Conservation (phyloP, 257 asterid genomes). For the Schizonepeta tenuifolia region DNA sequence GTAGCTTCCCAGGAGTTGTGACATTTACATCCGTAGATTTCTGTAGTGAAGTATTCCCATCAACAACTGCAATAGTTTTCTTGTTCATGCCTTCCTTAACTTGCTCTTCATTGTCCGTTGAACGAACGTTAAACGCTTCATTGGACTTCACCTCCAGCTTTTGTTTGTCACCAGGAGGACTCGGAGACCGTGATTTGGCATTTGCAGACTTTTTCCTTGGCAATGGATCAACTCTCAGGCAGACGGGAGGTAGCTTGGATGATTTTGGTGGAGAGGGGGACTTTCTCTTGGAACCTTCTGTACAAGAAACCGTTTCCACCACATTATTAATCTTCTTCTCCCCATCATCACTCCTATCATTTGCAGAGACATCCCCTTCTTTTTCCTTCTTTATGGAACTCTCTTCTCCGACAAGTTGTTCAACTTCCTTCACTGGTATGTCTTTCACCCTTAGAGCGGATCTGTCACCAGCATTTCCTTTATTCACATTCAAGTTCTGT, state of each 20-base stretch:
- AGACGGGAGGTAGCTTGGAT: slow-evolving; percentile 71
- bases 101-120: slow-evolving; percentile 16
- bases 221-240: slow-evolving; percentile 80
- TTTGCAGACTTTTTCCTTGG: slow-evolving; percentile 49
- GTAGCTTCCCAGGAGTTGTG: background rate
- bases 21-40: slow-evolving; percentile 13
- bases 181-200: slow-evolving; percentile 56
- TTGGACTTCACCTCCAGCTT: slow-evolving; percentile 30
- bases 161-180: slow-evolving; percentile 47
- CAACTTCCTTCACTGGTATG: slow-evolving; percentile 58
- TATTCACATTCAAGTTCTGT: slow-evolving; percentile 1
- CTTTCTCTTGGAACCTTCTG: slow-evolving; percentile 35
- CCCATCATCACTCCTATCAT: slow-evolving; percentile 6
- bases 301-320: slow-evolving; percentile 28
- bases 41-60: slow-evolving; percentile 35
- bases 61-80: slow-evolving; percentile 45
- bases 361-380: slow-evolving; percentile 25
- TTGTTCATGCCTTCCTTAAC: slow-evolving; percentile 34
- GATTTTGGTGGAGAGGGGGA: slow-evolving; percentile 51
- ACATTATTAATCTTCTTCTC: slow-evolving; percentile 34
- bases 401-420: slow-evolving; percentile 27
- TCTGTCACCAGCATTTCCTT: slow-evolving; percentile 7
- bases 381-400: slow-evolving; percentile 8
- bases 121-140: slow-evolving; percentile 22
- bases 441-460: slow-evolving; percentile 29